Conservation (phyloP, 2,329 filamentous ascomycete species). For the Penicillium capsulatum region DNA sequence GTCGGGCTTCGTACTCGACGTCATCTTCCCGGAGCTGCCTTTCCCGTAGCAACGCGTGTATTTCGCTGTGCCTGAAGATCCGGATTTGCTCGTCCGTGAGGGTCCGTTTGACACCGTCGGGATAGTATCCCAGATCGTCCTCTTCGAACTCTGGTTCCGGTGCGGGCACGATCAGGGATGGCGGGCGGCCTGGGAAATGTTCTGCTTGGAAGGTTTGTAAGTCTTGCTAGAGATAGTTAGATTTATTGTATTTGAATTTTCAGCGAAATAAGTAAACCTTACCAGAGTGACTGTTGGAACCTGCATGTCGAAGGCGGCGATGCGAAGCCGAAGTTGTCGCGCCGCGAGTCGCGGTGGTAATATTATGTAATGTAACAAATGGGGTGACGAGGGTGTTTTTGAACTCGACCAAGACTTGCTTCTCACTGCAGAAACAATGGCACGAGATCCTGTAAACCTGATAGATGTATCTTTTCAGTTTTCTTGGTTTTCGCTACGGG, state of each 20-base stretch:
- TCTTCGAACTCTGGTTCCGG: constrained; percentile 26
- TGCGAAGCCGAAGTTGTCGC: constrained; percentile 3
- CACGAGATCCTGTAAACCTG: too few species aligned
- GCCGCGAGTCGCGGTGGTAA: constrained; percentile 10
- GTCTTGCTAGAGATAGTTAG: constrained; percentile 56
- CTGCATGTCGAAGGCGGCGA: constrained; percentile 15
- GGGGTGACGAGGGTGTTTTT: too few species aligned
- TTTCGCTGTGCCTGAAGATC: constrained; percentile 85
- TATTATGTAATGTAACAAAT: background rate
- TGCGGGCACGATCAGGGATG: background rate
- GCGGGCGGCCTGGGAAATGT: constrained; percentile 50
- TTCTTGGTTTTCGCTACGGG: too few species aligned
- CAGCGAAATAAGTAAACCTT: too few species aligned
- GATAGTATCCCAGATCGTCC: constrained; percentile 75
- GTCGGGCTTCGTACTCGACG: constrained; percentile 16
- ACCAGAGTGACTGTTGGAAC: constrained; percentile 38
- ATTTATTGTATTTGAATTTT: too few species aligned
- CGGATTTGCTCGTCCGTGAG: constrained; percentile 86
- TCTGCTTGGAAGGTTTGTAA: constrained; percentile 55
- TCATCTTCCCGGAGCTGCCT: constrained; percentile 34
- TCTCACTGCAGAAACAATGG: too few species aligned
- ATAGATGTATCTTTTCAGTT: too few species aligned
- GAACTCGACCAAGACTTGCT: too few species aligned
- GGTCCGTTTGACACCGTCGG: constrained; percentile 80
- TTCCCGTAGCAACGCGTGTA: constrained; percentile 64